Evolutionary conservation across 192 early-diverging fungal genomes (phyloP).

Genomic region (Kickxella alabastrina): DNA sequence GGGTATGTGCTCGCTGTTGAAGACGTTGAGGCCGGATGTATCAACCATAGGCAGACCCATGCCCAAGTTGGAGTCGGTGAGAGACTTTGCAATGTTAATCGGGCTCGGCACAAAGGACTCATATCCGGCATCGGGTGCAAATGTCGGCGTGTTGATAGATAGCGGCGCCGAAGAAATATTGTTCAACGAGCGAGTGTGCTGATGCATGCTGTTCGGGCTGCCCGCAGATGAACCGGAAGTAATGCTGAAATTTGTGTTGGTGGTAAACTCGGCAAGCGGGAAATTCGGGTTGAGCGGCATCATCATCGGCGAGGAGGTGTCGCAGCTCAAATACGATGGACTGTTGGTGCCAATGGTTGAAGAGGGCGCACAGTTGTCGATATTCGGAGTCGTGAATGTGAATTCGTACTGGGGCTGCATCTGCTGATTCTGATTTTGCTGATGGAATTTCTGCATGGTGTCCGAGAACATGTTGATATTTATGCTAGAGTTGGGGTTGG

Average conservation of each 20-base stretch:
- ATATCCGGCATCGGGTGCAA: constrained; percentile 9
- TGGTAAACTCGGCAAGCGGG: constrained; percentile 42
- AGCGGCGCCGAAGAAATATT: constrained; percentile 25
- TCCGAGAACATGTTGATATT: background rate
- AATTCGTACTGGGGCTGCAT: constrained; percentile 30
- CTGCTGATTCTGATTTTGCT: constrained; percentile 3
- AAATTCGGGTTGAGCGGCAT: constrained; percentile 51
- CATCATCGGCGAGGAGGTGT: constrained; percentile 21
- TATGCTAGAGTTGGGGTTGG: background rate
- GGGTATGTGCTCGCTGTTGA: constrained; percentile 20
- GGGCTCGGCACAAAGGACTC: constrained; percentile 22
- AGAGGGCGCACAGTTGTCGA: constrained; percentile 6
- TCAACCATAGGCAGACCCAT: constrained; percentile 29
- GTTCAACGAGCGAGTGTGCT: constrained; percentile 27
- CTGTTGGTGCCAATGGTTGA: constrained; percentile 10
- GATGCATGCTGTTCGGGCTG: constrained; percentile 15
- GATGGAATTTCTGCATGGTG: constrained; percentile 4
- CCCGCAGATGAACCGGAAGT: constrained; percentile 1
- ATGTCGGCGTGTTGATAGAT: constrained; percentile 18
- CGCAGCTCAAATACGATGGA: constrained; percentile 15
- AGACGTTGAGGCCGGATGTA: constrained; percentile 24
- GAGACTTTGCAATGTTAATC: constrained; percentile 6
- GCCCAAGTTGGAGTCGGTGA: constrained; percentile 7
- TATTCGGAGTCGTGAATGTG: constrained; percentile 24
- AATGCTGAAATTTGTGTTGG: background rate